Base-by-base conservation (phyloP, 768 basidiomycete genomes). In the Boletus reticulatus region DNA sequence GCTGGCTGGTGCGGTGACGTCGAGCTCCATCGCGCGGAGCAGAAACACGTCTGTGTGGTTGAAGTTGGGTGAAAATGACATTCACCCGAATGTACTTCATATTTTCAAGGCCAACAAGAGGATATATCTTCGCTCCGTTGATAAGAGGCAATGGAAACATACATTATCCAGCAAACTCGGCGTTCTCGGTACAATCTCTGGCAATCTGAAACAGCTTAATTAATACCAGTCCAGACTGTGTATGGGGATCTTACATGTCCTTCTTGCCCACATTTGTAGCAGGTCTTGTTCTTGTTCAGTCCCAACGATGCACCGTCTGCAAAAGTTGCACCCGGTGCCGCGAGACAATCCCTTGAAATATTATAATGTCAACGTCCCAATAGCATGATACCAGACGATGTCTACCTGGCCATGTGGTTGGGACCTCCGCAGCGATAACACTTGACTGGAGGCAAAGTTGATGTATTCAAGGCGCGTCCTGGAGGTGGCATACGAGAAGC, bases 361-460 rank as follows among this genome's bases (percentile, higher is more conserved):
- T 50, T 43, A 39, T 41, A 27, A 22, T 16, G 38, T 67, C 55
- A 63, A 43, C 36, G 7, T 36, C 44, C n/a, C 32, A 16, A 43
- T 31, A 43, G 37, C 49, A 59, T 27, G 55, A 61, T 11, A n/a
- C 14, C 6, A 13, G 17, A 43, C 37, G 12, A 50, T 48, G 43
- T 59, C 53, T 69, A 89, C 89, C 81, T 85, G 13, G 90, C 91
- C 80, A 91, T 84, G 68, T 92, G 90, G 75, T 94, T 95, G 14
- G 88, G 84, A 29, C 90, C 90, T 44, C 92, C 91, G 67, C 94
- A 96, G 48, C 89, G 84, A 71, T 89, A 94, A 67, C 93, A 96
- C 72, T 89, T 92, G 48, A 94, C 85, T 17, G 89, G 87, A 48
- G 89, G 89, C 47, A 92, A 75, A 46, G 88, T 83, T 20, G 89